phyloP scores from a whole-genome alignment of 345 rosid species.

The Pugionium dolabratum region DNA sequence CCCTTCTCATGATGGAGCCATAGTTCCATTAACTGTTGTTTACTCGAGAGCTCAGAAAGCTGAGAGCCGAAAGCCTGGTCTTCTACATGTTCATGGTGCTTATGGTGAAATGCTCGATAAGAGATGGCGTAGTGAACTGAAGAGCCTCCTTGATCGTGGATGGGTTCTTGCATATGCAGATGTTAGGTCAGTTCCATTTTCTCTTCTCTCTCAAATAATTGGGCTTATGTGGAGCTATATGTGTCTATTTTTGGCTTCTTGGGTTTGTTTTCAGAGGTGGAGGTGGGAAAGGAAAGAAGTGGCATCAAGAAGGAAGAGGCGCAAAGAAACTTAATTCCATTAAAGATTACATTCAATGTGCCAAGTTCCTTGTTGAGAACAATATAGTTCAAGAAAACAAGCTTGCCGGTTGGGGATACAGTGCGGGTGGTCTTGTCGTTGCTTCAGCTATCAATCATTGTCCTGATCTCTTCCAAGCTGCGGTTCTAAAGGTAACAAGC shows the following conservation, averaged over 20 bases:
- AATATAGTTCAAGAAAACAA: conserved; percentile 66
- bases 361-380: conserved; percentile 65
- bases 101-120: conserved; percentile 90
- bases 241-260: background rate
- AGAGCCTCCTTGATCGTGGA: conserved; percentile 98
- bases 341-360: conserved; percentile 75
- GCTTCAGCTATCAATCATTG: conserved; percentile 82
- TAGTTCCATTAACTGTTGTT: conserved; percentile 76
- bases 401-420: conserved; percentile 93
- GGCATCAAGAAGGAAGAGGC: conserved; percentile 82
- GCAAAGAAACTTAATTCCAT: conserved; percentile 69
- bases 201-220: background rate
- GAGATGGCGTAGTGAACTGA: conserved; percentile 86
- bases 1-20: conserved; percentile 69
- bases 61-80: conserved; percentile 57
- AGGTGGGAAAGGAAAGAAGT: conserved; percentile 78
- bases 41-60: conserved; percentile 58
- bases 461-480: conserved; percentile 79
- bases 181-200: conserved; percentile 62
- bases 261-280: conserved; percentile 66
- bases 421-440: conserved; percentile 90
- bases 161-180: conserved; percentile 97
- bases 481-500: conserved; percentile 64
- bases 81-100: conserved; percentile 96
- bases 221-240: conserved; percentile 1